phyloP scores from a whole-genome alignment of 805 yeast species.

The Metschnikowia bowlesiae region DNA sequence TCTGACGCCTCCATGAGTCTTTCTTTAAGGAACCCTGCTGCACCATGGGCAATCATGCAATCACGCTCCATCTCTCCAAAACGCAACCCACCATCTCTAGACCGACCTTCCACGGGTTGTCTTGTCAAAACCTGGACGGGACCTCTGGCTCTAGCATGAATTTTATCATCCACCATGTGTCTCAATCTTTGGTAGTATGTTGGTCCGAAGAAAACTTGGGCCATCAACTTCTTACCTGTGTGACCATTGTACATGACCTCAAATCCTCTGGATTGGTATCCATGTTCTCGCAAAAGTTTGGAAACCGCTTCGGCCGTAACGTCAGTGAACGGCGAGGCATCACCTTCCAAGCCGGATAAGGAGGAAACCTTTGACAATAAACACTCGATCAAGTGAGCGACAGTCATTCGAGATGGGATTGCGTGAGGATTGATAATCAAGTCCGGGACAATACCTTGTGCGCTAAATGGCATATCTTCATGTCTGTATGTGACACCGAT shows the following conservation, averaged over 20 bases:
- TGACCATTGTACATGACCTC: constrained; percentile 99
- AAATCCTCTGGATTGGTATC: constrained; percentile 96
- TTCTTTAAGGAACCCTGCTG: constrained; percentile 96
- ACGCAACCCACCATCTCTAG: constrained; percentile 98
- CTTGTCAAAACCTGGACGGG: constrained; percentile 97
- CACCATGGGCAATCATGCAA: constrained; percentile 99
- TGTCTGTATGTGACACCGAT: constrained; percentile 98
- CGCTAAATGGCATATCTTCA: constrained; percentile 97
- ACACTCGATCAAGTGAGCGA: constrained; percentile 98
- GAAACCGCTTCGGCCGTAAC: constrained; percentile 98
- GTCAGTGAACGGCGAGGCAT: constrained; percentile 98
- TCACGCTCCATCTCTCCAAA: constrained; percentile 99
- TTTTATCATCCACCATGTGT: constrained; percentile 99
- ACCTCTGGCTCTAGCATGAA: constrained; percentile 98
- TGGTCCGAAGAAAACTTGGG: constrained; percentile 99
- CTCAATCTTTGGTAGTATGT: constrained; percentile 97
- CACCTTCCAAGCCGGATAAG: constrained; percentile 95
- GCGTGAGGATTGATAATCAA: constrained; percentile 98
- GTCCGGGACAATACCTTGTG: constrained; percentile 96
- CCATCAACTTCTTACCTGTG: constrained; percentile 96
- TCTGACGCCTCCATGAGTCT: constrained; percentile 98
- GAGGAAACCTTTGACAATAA: constrained; percentile 91
- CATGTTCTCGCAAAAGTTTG: constrained; percentile 85
- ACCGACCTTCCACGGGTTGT: constrained; percentile 99
- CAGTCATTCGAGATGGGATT: constrained; percentile 99